Base-by-base conservation (phyloP, 768 basidiomycete species). In the Auricularia sp. region DNA sequence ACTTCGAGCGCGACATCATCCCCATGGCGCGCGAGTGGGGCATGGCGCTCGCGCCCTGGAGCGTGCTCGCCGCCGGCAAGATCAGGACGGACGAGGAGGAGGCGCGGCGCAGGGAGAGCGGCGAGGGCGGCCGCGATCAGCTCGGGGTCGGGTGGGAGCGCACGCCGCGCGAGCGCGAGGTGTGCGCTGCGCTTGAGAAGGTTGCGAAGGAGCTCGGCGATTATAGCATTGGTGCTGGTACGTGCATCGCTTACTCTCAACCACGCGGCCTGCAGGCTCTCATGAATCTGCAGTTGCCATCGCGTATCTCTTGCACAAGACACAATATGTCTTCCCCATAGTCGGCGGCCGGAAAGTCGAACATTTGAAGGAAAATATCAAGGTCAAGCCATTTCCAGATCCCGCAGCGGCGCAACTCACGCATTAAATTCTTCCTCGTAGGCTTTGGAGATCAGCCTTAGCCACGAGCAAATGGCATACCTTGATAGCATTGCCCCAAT, bases 141-240 rank as follows among this genome's bases (percentile, higher is more conserved):
- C 4, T 36, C 21, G 58, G 33, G 12, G 33, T 59, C 12, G 58
- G 36, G 2, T 66, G 66, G 64, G 61, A 64, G 61, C 62, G 63
- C 7, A 53, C 59, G 18, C 62, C 64, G 39, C 39, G 62, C 29
- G 67, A 66, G 63, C 21, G 33, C 18, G 64, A 64, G 61, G 61
- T 68, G 62, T 59, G 34, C n/a, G 36, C 21, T 5, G 64, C 64
- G 16, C 64, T 65, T 16, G 64, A 65, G 61, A 77, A 80, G 64
- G 78, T 86, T 10, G 83, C 83, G 1, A 68, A 68, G 14, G 79
- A 84, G 66, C 73, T 84, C 5, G 83, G 83, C 0, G 77, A 78
- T 2, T 76, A 80, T 67, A 72, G 72, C 59, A 75, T 85, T 66
- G 78, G 78, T 5, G 73, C 83, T 33, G 79, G 81, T 81, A 65